phyloP scores from a whole-genome alignment of 2,329 filamentous ascomycete species.

The Lasiodiplodia citricola region DNA sequence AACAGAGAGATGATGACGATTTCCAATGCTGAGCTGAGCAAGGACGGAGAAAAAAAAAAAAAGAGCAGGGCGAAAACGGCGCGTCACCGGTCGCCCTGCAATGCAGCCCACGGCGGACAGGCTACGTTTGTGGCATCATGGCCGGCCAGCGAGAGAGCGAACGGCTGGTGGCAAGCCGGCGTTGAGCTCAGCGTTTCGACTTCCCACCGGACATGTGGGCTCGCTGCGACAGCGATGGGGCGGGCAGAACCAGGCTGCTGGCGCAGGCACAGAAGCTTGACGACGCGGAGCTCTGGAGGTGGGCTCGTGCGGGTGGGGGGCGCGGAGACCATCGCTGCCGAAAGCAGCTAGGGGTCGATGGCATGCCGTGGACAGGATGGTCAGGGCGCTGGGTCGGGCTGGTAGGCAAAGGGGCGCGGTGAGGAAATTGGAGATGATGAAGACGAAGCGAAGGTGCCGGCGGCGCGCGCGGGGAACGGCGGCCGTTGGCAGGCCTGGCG shows the following conservation, averaged over 20 bases:
- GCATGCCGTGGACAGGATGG: conserved; percentile 3
- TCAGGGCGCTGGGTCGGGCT: too few relatives aligned
- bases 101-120: background rate
- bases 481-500: conserved; percentile 9
- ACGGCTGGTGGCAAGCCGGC: background rate
- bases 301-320: conserved; percentile 12
- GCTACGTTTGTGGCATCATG: background rate
- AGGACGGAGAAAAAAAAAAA: background rate
- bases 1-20: background rate
- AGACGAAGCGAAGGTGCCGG: background rate
- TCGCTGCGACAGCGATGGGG: background rate
- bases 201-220: background rate
- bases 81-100: background rate
- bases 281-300: conserved; percentile 9
- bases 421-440: conserved; percentile 5
- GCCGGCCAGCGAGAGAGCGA: background rate
- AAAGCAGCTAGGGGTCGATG: conserved; percentile 5
- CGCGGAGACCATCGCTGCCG: conserved; percentile 12
- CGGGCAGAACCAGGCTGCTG: conserved; percentile 7
- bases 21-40: background rate
- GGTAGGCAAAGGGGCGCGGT: background rate
- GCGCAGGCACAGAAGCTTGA: conserved; percentile 11
- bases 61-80: background rate
- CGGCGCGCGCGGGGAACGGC: conserved; percentile 3
- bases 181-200: background rate